Percentiles rank a stretch among this genome's conserved stretches.
Conservation (phyloP, 768 basidiomycete species). For the Termitomyces sp. region DNA sequence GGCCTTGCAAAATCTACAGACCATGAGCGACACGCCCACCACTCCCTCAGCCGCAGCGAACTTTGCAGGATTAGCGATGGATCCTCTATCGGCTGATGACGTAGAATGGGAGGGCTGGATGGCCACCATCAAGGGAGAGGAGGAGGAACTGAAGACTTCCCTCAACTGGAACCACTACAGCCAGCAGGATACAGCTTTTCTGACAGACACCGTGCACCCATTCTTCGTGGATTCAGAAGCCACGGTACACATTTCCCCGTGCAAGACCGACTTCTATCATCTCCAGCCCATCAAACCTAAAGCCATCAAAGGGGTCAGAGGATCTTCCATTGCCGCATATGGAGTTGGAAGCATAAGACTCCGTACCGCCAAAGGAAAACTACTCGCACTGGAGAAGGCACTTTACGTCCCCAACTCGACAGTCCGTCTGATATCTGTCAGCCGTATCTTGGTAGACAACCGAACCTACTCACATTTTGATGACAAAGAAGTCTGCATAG, state of each 20-base stretch:
- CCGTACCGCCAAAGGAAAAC: not conserved
- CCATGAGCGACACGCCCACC: not conserved
- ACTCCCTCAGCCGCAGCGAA: too few species aligned
- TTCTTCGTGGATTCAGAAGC: not conserved
- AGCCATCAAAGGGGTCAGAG: not conserved
- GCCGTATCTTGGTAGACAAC: too few species aligned
- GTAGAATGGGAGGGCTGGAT: not conserved
- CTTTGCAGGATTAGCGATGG: not conserved
- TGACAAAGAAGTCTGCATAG: too few species aligned
- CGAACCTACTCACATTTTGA: too few species aligned
- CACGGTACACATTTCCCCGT: not conserved
- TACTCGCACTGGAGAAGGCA: too few species aligned
- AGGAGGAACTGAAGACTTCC: not conserved
- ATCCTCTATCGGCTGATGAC: not conserved
- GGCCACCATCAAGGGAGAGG: not conserved
- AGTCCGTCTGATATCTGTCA: too few species aligned
- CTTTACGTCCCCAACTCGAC: too few species aligned
- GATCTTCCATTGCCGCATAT: not conserved
- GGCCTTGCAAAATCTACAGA: not conserved
- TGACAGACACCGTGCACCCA: not conserved
- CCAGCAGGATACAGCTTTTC: not conserved
- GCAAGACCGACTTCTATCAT: not conserved
- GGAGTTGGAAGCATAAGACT: not conserved
- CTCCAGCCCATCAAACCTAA: not conserved
- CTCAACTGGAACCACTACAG: not conserved